These are phyloP conservation scores for Gloeopeniophorella convolvens DNA, from an alignment of 768 basidiomycete genomes.

Conservation along the genomic window DNA sequence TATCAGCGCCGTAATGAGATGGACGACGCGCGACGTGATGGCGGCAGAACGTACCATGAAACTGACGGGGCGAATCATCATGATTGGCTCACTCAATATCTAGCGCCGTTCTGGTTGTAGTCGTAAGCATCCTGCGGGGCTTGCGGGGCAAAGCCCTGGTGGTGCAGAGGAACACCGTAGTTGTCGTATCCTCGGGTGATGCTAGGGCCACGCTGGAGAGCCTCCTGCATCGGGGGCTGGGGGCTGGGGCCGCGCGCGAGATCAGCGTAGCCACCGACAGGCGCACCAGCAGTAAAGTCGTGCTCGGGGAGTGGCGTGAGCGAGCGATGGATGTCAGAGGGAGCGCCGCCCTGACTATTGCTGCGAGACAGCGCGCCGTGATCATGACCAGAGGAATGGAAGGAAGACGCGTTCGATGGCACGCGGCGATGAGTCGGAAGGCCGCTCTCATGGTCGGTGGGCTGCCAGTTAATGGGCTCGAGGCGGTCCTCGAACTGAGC, in stretches of 20 bases:
- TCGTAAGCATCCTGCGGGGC: conserved; percentile 23
- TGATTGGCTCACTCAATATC: conserved; percentile 11
- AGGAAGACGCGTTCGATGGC: conserved; percentile 59
- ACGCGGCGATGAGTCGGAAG: conserved; percentile 47
- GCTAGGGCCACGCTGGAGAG: conserved; percentile 42
- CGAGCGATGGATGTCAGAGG: conserved; percentile 28
- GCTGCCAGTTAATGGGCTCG: conserved; percentile 85
- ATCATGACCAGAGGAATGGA: conserved; percentile 46
- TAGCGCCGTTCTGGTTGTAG: conserved; percentile 16
- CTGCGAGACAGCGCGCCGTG: conserved; percentile 6
- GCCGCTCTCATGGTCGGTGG: conserved; percentile 42
- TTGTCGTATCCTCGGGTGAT: conserved; percentile 45
- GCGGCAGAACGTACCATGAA: too few relatives aligned
- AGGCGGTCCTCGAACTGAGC: conserved; percentile 77
- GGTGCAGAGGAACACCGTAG: conserved; percentile 55
- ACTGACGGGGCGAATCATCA: conserved; percentile 6
- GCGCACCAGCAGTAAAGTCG: conserved; percentile 70
- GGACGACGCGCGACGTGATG: too few relatives aligned
- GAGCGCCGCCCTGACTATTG: conserved; percentile 22
- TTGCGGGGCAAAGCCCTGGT: conserved; percentile 46
- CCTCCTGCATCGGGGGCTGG: conserved; percentile 56
- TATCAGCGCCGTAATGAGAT: too few relatives aligned
- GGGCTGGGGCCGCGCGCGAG: conserved; percentile 70
- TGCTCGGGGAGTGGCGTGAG: conserved; percentile 57
- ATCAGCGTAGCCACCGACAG: conserved; percentile 78